A percentile compares a stretch with the other conserved stretches of the same genome.
These are phyloP conservation scores for Ligustrum vulgare DNA, from an alignment of 257 asterid species.

Conservation along the genomic window DNA sequence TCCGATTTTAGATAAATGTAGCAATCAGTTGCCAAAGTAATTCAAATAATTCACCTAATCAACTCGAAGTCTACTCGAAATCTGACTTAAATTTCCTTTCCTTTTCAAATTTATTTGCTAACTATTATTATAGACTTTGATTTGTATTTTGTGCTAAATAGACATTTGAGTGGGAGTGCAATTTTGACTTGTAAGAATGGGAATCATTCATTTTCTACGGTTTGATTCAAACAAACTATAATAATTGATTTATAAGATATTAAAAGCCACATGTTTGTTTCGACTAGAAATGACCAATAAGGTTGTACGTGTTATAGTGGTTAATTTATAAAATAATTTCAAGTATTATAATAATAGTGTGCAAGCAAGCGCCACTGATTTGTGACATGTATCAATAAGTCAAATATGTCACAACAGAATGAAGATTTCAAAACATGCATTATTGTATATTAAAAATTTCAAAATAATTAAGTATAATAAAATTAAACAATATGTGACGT, in stretches of 20 bases:
- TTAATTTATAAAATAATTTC: conserved; percentile 11
- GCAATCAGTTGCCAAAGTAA: no score
- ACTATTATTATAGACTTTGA: neutral
- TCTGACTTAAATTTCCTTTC: no score
- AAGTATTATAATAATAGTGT: neutral
- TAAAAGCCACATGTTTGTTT: conserved; percentile 24
- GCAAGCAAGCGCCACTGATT: conserved; percentile 15
- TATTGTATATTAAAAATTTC: neutral
- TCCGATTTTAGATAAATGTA: no score
- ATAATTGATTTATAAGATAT: conserved; percentile 21
- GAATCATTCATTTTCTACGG: conserved; percentile 19
- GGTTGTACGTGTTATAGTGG: conserved; percentile 33
- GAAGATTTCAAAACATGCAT: no score
- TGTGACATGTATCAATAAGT: no score
- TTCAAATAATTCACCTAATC: no score
- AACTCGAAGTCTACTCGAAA: no score
- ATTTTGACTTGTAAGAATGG: conserved; percentile 31
- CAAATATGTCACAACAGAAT: neutral
- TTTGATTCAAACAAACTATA: neutral
- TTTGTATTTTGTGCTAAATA: conserved; percentile 5
- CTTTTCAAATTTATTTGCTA: neutral
- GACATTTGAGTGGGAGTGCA: conserved; percentile 21
- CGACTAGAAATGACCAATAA: conserved; percentile 26
- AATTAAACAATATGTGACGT: neutral
- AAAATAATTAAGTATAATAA: neutral